Evolutionary conservation across 371 early-diverging fungal genomes (phyloP), one percentile per base, ranked within the genome.

Genomic region (Fennellomyces sp.): DNA sequence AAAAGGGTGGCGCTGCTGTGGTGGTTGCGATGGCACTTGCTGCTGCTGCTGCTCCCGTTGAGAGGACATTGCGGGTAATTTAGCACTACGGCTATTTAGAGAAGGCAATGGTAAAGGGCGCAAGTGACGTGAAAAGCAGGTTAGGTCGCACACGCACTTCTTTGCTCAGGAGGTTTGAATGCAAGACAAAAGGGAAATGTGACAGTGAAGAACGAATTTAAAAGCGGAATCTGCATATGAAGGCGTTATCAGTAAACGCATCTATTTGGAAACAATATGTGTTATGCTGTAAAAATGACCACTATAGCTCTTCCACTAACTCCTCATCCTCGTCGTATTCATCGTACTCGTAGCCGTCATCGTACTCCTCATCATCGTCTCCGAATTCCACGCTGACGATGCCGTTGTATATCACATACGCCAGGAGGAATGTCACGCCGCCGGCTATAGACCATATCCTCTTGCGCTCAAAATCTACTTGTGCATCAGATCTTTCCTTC

Each of bases 381-480:
- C 61, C 73, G 30, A 72, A 60, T 17, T 83, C 82, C 56, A 86
- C 68, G 26, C 75, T 75, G 13, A 87, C 62, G 13, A 87, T 74
- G 26, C 85, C 85, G 56, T 87, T 85, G 28, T 80, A 66, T 35
- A 85, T 78, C 12, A 84, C 65, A 68, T 84, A 83, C 2, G 76
- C 80, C 19, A 80, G 58, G 60, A 88, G 72, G 45, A 82, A 76
- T 2, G 79, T 75, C 28, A 83, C 63, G 2, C 83, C 88, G 48
- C 84, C 84, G 2, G 81, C 75, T 59, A 88, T 76, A 13, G 85
- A 79, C 73, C 83, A 82, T 42, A 83, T 66, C 51, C 88, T 69
- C 56, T 85, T 87, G 59, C 81, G 67, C 63, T 84, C 81, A 68
- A 87, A 87, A 39, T 87, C 83, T 5, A 73, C 54, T 60, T 87